Conservation (phyloP, 2,329 filamentous ascomycete species). For the Teratosphaeria epicoccoides region DNA sequence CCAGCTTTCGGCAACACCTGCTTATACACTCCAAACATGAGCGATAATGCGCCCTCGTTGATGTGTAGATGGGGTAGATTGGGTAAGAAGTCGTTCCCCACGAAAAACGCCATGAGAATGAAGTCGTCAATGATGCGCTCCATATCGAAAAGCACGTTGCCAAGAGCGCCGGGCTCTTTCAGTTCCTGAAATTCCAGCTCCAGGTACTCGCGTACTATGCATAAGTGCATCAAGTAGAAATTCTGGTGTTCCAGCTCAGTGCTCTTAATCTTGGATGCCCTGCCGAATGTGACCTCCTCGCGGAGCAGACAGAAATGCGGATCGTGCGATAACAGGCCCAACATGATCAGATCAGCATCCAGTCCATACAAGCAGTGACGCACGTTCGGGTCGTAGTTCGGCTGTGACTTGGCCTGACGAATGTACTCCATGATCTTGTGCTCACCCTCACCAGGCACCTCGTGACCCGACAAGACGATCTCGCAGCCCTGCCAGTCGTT, state of each 20-base stretch:
- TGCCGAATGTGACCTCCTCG: conserved; percentile 95
- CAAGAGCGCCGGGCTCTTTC: conserved; percentile 57
- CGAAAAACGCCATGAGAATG: conserved; percentile 98
- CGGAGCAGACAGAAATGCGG: conserved; percentile 95
- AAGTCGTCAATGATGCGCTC: conserved; percentile 98
- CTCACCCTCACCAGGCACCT: conserved; percentile 94
- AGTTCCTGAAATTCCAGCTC: conserved; percentile 95
- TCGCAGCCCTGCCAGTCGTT: conserved; percentile 95
- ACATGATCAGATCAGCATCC: conserved; percentile 96
- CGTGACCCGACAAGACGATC: conserved; percentile 90
- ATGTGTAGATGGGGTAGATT: conserved; percentile 95
- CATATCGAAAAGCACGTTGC: conserved; percentile 72
- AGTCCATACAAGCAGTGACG: conserved; percentile 95
- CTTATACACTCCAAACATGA: conserved; percentile 98
- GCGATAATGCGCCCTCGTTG: conserved; percentile 89
- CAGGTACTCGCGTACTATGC: conserved; percentile 92
- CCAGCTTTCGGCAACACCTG: conserved; percentile 73
- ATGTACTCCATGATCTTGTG: conserved; percentile 99
- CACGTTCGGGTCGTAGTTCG: conserved; percentile 81
- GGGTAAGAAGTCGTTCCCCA: conserved; percentile 97
- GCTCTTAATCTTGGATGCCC: conserved; percentile 74
- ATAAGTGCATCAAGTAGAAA: conserved; percentile 94
- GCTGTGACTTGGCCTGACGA: conserved; percentile 89
- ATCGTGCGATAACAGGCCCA: conserved; percentile 92
- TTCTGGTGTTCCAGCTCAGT: conserved; percentile 98